phyloP scores from a whole-genome alignment of 371 early-diverging fungal genomes.

The Mortierella sp. region DNA sequence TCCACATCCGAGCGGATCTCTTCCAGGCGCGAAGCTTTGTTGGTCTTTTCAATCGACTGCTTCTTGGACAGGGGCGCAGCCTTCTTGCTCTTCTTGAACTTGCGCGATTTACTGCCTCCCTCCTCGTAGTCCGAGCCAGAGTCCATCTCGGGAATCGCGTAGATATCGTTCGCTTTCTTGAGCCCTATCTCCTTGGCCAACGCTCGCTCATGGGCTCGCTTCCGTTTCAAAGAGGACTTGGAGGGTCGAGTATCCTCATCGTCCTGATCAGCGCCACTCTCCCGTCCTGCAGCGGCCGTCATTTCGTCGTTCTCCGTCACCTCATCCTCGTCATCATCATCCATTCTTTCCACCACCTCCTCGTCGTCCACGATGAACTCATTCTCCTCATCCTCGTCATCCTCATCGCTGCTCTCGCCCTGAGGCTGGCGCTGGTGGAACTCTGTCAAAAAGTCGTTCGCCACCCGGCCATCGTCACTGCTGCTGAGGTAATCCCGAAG shows the following conservation, averaged over 20 bases:
- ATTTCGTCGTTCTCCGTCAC: slow-evolving; percentile 28
- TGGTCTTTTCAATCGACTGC: slow-evolving; percentile 10
- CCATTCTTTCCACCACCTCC: slow-evolving; percentile 45
- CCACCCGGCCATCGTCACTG: slow-evolving; percentile 50
- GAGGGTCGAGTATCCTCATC: slow-evolving; percentile 5
- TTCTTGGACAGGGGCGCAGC: slow-evolving; percentile 21
- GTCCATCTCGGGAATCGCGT: slow-evolving; percentile 12
- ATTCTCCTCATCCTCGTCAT: slow-evolving; percentile 53
- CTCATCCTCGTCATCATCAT: slow-evolving; percentile 45
- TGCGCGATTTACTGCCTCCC: slow-evolving; percentile 20
- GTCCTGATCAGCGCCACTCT: slow-evolving; percentile 26
- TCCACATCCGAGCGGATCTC: slow-evolving; percentile 34
- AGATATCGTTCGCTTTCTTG: slow-evolving; percentile 3
- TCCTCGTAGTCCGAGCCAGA: slow-evolving; percentile 43
- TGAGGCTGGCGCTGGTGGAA: slow-evolving; percentile 61
- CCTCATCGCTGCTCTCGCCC: slow-evolving; percentile 51
- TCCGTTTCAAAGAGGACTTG: slow-evolving; percentile 20
- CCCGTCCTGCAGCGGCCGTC: slow-evolving; percentile 11
- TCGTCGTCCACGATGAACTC: slow-evolving; percentile 56
- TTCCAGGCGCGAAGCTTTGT: slow-evolving; percentile 17
- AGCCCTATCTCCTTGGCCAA: slow-evolving; percentile 39
- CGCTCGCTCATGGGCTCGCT: slow-evolving; percentile 26
- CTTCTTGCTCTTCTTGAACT: slow-evolving; percentile 39
- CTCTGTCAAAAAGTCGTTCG: slow-evolving; percentile 63
- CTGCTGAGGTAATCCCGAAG: slow-evolving; percentile 69